These are phyloP conservation scores for Metschnikowia proteae DNA, from an alignment of 805 yeast species.

Conservation along the genomic window DNA sequence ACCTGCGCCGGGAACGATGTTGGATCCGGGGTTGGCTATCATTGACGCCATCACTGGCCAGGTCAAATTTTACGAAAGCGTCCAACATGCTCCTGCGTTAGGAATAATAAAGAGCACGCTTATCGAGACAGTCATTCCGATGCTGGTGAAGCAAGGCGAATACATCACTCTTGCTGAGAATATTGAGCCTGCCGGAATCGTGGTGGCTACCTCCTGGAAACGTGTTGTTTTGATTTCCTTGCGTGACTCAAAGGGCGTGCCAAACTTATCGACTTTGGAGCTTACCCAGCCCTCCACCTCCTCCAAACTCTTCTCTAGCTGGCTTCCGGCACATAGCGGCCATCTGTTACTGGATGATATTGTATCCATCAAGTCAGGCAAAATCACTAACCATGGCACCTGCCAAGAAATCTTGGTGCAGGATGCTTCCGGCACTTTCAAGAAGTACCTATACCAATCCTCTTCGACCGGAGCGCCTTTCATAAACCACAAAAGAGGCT, in stretches of 20 bases:
- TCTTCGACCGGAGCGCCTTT: conserved; percentile 29
- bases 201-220: conserved; percentile 66
- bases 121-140: conserved; percentile 41
- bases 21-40: conserved; percentile 68
- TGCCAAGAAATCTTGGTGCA: conserved; percentile 39
- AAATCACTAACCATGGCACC: conserved; percentile 46
- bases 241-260: conserved; percentile 66
- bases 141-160: conserved; percentile 45
- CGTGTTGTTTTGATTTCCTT: conserved; percentile 59
- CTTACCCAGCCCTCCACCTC: conserved; percentile 13
- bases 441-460: conserved; percentile 25
- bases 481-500: conserved; percentile 24
- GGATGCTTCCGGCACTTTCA: conserved; percentile 44
- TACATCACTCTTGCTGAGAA: conserved; percentile 51
- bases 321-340: conserved; percentile 12
- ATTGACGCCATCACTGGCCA: conserved; percentile 57
- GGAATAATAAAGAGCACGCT: conserved; percentile 48
- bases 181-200: conserved; percentile 72
- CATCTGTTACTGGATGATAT: conserved; percentile 43
- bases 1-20: conserved; percentile 48
- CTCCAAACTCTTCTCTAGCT: conserved; percentile 10
- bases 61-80: conserved; percentile 68
- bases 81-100: conserved; percentile 64
- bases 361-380: conserved; percentile 55
- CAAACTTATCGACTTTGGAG: conserved; percentile 38